Base-by-base conservation (phyloP, 2,329 filamentous ascomycete genomes). In the Venturia effusa region DNA sequence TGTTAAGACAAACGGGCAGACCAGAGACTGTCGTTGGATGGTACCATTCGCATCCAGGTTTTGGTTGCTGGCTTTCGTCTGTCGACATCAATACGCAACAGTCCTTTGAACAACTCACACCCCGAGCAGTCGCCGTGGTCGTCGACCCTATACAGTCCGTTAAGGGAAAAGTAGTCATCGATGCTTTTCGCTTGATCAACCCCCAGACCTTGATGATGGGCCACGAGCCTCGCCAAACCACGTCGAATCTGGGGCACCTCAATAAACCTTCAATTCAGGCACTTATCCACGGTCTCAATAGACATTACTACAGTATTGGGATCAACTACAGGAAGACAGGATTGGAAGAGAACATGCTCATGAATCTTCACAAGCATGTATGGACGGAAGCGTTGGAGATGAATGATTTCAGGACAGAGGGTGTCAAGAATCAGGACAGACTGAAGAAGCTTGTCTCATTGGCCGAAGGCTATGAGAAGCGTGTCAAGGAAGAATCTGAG, bases 251-350 rank as follows among this genome's bases (percentile, higher is more conserved):
- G 73, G 94, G 95, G 32, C 94, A 99, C 75, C 84, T 99, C 69
- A 97, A 99, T 82, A 99, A 99, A 80, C 95, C 94, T 32, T 97
- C 92, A n/a, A 99, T 99, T 68, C 95, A 99, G 80, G 93, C 95
- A 41, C 87, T 99, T 65, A 99, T 99, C 68, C 94, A 99, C 77
- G 94, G 94, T 65, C 84, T 99, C 55, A 99, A 99, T 81, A 84
- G 94, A 72, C 94, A 99, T 81, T 99, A 99, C 83, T 99, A 99
- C 83, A 96, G 91, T 71, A 99, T 99, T 74, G 93, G 86, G 66
- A 97, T 99, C 80, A 92, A 97, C 79, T 99, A 99, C 79, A 84
- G 93, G 74, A 99, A 99, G 82, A 96, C 93, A 0, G 93, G 91
- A 0, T 81, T 99, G 61, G 94, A 99, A 76, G 95, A 99, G 82